Conservation (phyloP, 495 filamentous ascomycete genomes). For the Immersiella caudata region DNA sequence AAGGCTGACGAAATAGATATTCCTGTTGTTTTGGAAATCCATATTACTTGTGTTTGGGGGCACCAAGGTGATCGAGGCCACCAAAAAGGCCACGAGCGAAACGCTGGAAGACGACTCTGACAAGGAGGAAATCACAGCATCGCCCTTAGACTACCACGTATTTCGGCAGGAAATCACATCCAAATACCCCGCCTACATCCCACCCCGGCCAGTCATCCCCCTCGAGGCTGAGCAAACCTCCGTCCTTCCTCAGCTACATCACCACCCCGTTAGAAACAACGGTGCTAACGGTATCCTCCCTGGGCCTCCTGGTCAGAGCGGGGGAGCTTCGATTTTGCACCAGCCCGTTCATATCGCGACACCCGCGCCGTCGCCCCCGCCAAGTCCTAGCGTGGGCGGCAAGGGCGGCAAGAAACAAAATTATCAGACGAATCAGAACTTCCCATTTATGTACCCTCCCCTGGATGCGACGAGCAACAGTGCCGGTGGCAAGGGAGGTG, state of each 20-base stretch:
- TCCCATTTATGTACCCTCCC: slow-evolving; percentile 96
- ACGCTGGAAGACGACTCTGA: slow-evolving; percentile 45
- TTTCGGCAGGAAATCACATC: slow-evolving; percentile 98
- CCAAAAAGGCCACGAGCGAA: slow-evolving; percentile 68
- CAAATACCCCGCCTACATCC: slow-evolving; percentile 95
- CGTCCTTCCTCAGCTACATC: slow-evolving; percentile 81
- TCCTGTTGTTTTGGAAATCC: slow-evolving; percentile 89
- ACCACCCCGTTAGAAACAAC: slow-evolving; percentile 61
- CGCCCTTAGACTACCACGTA: slow-evolving; percentile 91
- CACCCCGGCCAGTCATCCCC: slow-evolving; percentile 79
- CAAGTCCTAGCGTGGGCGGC: slow-evolving; percentile 84
- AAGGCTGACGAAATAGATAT: slow-evolving; percentile 49
- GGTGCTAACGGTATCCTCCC: slow-evolving; percentile 52
- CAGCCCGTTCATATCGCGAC: slow-evolving; percentile 98
- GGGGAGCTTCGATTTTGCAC: slow-evolving; percentile 82
- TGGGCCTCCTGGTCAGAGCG: slow-evolving; percentile 50
- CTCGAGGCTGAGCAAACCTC: slow-evolving; percentile 88
- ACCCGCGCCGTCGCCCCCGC: slow-evolving; percentile 94
- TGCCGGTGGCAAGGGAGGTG: slow-evolving; percentile 82
- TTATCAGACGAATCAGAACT: slow-evolving; percentile 98
- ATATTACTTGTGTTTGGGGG: slow-evolving; percentile 84
- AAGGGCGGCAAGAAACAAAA: slow-evolving; percentile 98
- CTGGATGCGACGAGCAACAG: slow-evolving; percentile 79
- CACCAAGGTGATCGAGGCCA: slow-evolving; percentile 65
- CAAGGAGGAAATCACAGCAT: slow-evolving; percentile 76